phyloP scores from a whole-genome alignment of 345 rosid genomes.

The Capsella bursapastoris region DNA sequence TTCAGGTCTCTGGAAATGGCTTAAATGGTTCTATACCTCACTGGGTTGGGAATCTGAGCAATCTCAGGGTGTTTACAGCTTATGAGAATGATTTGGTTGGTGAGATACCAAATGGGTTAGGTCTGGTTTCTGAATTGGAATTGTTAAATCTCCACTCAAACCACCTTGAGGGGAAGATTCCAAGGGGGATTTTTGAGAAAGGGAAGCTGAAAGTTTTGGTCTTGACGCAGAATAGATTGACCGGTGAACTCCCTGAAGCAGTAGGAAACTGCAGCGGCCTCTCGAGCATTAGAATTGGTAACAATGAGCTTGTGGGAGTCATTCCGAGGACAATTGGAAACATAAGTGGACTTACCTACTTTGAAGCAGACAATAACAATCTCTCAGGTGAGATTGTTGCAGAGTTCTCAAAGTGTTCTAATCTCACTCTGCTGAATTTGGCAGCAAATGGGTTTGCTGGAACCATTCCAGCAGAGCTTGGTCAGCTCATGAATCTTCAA shows the following conservation, averaged over 20 bases:
- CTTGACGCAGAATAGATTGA: constrained; percentile 74
- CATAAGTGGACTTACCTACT: constrained; percentile 82
- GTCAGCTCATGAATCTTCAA: constrained; percentile 80
- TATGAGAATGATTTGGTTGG: constrained; percentile 70
- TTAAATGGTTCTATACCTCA: constrained; percentile 74
- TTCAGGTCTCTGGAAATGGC: constrained; percentile 71
- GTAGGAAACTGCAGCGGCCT: constrained; percentile 78
- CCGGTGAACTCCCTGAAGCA: constrained; percentile 69
- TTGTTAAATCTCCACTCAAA: constrained; percentile 93
- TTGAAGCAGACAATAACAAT: constrained; percentile 85
- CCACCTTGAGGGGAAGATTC: constrained; percentile 76
- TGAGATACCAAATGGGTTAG: constrained; percentile 70
- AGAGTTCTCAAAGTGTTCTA: constrained; percentile 77
- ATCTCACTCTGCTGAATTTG: constrained; percentile 83
- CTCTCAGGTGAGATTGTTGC: constrained; percentile 81
- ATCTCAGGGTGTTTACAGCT: constrained; percentile 64
- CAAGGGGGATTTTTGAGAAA: constrained; percentile 70
- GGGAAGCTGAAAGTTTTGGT: constrained; percentile 84
- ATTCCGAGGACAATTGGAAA: constrained; percentile 83
- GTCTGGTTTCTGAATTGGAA: constrained; percentile 64
- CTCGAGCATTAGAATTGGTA: constrained; percentile 83
- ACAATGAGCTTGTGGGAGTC: constrained; percentile 75
- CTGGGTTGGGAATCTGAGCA: constrained; percentile 73
- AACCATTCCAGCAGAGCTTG: constrained; percentile 67
- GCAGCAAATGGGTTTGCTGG: constrained; percentile 91